Evolutionary conservation across 768 basidiomycete species (phyloP).

Genomic region (Boletus sensibilis): DNA sequence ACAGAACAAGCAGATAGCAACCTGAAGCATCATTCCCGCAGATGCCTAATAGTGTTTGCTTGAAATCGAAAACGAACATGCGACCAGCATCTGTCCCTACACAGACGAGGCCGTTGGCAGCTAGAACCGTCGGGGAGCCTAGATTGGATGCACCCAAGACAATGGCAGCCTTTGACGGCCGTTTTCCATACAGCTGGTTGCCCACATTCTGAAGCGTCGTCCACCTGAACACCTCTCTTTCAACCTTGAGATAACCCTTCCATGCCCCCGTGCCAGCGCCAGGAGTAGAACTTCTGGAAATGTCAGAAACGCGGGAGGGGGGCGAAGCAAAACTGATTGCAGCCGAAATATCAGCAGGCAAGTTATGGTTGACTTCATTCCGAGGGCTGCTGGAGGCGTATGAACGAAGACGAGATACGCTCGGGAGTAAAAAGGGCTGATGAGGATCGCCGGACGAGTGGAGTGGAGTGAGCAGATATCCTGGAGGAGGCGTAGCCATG

Average conservation of each 20-base stretch:
- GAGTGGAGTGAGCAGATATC: background rate
- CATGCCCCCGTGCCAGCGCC: slow-evolving; percentile 32
- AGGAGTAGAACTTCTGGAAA: slow-evolving; percentile 68
- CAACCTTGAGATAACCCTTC: slow-evolving; percentile 23
- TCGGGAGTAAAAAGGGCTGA: slow-evolving; percentile 66
- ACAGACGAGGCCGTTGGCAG: slow-evolving; percentile 86
- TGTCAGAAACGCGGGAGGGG: slow-evolving; percentile 64
- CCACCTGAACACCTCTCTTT: slow-evolving; percentile 74
- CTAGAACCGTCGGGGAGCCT: slow-evolving; percentile 76
- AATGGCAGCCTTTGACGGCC: slow-evolving; percentile 57
- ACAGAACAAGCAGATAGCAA: slow-evolving; percentile 33
- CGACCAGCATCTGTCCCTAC: slow-evolving; percentile 82
- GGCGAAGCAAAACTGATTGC: slow-evolving; percentile 50
- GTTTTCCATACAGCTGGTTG: slow-evolving; percentile 52
- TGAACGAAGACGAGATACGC: slow-evolving; percentile 79
- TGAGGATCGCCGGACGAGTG: slow-evolving; percentile 19
- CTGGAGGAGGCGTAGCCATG: slow-evolving; percentile 39
- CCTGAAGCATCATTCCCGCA: slow-evolving; percentile 71
- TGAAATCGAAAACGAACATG: slow-evolving; percentile 85
- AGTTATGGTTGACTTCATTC: slow-evolving; percentile 42
- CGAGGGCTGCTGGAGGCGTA: slow-evolving; percentile 49
- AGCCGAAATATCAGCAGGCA: slow-evolving; percentile 44
- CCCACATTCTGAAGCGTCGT: slow-evolving; percentile 60
- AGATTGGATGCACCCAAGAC: slow-evolving; percentile 56
- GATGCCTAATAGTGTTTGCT: slow-evolving; percentile 76